phyloP scores from a whole-genome alignment of 768 basidiomycete genomes.

The Lyophyllum semitale region DNA sequence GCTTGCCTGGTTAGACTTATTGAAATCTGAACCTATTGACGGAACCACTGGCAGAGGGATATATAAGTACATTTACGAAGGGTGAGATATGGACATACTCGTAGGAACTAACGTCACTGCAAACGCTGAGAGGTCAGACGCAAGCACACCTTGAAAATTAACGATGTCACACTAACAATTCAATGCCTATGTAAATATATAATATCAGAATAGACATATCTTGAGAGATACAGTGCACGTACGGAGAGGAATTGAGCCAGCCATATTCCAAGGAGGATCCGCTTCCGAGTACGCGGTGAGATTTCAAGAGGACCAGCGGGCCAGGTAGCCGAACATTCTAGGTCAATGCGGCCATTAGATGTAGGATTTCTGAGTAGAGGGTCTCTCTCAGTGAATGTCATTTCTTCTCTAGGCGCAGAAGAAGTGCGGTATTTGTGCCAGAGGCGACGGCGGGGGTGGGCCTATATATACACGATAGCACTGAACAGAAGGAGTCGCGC shows the following conservation, averaged over 20 bases:
- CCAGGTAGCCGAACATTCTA: not conserved
- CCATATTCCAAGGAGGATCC: constrained; percentile 74
- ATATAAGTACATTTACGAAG: not conserved
- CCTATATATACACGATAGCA: not conserved
- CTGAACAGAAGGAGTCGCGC: not conserved
- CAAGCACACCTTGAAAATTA: constrained; percentile 1
- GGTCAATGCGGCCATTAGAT: not conserved
- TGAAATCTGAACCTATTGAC: constrained; percentile 77
- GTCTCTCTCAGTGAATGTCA: constrained; percentile 17
- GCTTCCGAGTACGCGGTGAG: constrained; percentile 51
- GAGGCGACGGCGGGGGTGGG: not conserved
- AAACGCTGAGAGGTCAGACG: not conserved
- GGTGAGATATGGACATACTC: constrained; percentile 40
- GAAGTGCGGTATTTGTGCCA: not conserved
- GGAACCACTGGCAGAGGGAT: constrained; percentile 55
- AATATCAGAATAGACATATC: not conserved
- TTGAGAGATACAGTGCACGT: constrained; percentile 25
- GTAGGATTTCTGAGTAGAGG: constrained; percentile 8
- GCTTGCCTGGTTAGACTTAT: constrained; percentile 75
- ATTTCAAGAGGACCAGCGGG: constrained; percentile 60
- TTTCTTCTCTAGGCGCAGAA: not conserved
- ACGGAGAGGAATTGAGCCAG: constrained; percentile 73
- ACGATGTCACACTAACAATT: constrained; percentile 27
- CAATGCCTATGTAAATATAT: constrained; percentile 24
- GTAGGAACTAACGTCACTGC: constrained; percentile 78